Evolutionary conservation across 768 basidiomycete genomes (phyloP).

Genomic region (Lactarius sp.): DNA sequence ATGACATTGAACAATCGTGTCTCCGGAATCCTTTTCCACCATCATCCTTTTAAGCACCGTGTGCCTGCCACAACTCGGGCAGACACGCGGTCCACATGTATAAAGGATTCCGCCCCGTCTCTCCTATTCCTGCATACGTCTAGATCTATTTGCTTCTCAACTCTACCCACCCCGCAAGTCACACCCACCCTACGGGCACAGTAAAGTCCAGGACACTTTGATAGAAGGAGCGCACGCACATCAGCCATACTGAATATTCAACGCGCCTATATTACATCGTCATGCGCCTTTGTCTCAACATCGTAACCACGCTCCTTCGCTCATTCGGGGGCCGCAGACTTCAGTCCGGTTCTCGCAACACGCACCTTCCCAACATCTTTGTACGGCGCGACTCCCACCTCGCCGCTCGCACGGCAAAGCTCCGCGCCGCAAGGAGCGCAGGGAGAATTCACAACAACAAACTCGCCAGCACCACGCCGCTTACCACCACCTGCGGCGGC

Average conservation of each 20-base stretch:
- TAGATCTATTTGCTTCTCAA: neutral
- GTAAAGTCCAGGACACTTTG: neutral
- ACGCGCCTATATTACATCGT: neutral
- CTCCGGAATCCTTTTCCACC: neutral
- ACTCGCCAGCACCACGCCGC: neutral
- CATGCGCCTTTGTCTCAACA: slow-evolving; percentile 14
- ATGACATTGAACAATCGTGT: neutral
- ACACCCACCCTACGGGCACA: neutral
- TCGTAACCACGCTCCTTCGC: slow-evolving; percentile 5
- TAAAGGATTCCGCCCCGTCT: neutral
- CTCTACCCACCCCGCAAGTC: neutral
- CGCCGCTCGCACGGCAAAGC: slow-evolving; percentile 11
- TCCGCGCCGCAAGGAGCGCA: slow-evolving; percentile 7
- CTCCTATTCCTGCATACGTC: neutral
- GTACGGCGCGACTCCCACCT: slow-evolving; percentile 5
- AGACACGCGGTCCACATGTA: neutral
- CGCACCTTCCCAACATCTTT: slow-evolving; percentile 18
- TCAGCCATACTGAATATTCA: neutral
- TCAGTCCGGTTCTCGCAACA: neutral
- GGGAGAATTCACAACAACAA: neutral
- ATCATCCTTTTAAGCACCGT: neutral
- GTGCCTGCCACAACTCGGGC: neutral
- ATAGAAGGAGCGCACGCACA: neutral
- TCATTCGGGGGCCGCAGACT: slow-evolving; percentile 9
- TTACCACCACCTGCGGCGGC: neutral